Percentiles rank a stretch among this genome's conserved stretches.
Evolutionary conservation across 2,329 filamentous ascomycete genomes (phyloP).

Genomic region (Neoscytalidium dimidiatum): DNA sequence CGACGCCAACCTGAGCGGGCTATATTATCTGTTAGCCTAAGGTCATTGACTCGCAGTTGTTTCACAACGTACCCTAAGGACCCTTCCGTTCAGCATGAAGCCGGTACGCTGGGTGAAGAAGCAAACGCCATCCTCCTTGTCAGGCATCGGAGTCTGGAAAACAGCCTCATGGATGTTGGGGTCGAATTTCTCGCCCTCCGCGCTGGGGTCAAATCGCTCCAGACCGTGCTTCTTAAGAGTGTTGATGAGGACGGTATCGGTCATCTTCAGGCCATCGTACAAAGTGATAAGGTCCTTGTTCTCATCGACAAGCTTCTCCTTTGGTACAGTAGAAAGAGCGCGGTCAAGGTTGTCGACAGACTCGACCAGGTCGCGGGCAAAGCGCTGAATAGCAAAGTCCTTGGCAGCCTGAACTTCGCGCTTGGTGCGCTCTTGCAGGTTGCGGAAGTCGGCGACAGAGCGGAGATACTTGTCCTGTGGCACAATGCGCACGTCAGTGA

Average conservation of each 20-base stretch:
- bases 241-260: constrained; percentile 80
- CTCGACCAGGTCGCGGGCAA: constrained; percentile 93
- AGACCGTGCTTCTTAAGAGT: constrained; percentile 94
- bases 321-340: constrained; percentile 76
- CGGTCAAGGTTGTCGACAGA: constrained; percentile 97
- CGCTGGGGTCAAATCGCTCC: constrained; percentile 78
- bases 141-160: constrained; percentile 85
- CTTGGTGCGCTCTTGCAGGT: constrained; percentile 91
- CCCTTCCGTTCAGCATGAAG: constrained; percentile 87
- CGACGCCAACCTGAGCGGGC: constrained; percentile 93
- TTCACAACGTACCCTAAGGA: constrained; percentile 63
- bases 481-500: constrained; percentile 3
- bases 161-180: constrained; percentile 96
- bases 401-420: constrained; percentile 85
- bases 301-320: constrained; percentile 66
- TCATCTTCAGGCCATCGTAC: constrained; percentile 93
- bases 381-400: constrained; percentile 92
- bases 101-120: constrained; percentile 95
- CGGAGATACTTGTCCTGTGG: constrained; percentile 89
- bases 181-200: constrained; percentile 81
- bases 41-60: not conserved
- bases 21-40: constrained; percentile 24
- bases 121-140: constrained; percentile 86
- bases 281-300: constrained; percentile 77
- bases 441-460: constrained; percentile 93